Base-by-base conservation (phyloP, 176 grass and related monocot genomes). In the Avena atlantica region DNA sequence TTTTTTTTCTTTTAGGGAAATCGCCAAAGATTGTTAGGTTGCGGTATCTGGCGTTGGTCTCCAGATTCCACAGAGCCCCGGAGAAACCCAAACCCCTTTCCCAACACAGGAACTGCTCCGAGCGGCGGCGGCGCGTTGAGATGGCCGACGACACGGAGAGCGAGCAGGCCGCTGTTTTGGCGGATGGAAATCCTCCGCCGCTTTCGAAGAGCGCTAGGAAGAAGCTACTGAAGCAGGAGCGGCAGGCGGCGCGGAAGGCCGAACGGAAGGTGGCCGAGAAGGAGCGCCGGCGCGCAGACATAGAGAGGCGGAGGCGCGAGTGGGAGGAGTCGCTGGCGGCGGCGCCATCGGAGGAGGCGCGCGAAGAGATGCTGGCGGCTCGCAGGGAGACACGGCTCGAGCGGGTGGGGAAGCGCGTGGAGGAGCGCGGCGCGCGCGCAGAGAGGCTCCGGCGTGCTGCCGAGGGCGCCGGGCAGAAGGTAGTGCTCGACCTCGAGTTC, bases 401-500 rank as follows among this genome's bases (percentile, higher is more conserved):
- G 89, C 86, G 93, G 63, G 84, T 95, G 81, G 93, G 83, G 59
- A 83, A 15, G 19, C 86, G 77, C 31, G 60, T 85, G 49, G 91
- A 93, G 86, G 86, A 95, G 86, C 89, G 89, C 5, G 91, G 74
- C 25, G 78, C 85, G 9, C 88, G 89, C 20, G 74, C 78, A 1
- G 78, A 89, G 78, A 79, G 93, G 87, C 89, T 93, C 58, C 76
- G 84, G 8, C 79, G 89, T 36, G 91, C 91, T 6, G 86, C 89
- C 20, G 89, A 91, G 36, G 90, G 90, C 29, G 53, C 69, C n/a
- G 91, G 93, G 1, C 86, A 87, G 78, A 95, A 91, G 89, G 90
- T 95, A 23, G 93, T 95, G 84, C 65, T 95, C 45, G 93, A 95
- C 82, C 93, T 95, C 65, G 91, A 95, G 73, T 95, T 95, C 60